Conservation (phyloP, 805 yeast genomes). For the Candida stauntonica region DNA sequence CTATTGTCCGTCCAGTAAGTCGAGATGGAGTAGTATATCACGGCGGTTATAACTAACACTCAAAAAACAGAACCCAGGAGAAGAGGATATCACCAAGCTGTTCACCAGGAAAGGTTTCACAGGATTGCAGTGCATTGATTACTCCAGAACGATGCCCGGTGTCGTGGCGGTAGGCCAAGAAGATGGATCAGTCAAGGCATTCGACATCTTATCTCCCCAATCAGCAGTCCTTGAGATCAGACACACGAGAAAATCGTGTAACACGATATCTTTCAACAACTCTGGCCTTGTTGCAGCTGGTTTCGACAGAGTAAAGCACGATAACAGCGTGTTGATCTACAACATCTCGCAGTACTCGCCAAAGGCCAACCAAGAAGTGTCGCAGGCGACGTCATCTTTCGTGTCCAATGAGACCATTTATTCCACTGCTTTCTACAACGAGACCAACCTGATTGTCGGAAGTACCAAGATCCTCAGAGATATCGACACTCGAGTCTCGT, state of each 20-base stretch:
- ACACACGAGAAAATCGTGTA: constrained; percentile 69
- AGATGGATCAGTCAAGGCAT: constrained; percentile 60
- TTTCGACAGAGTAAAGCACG: constrained; percentile 56
- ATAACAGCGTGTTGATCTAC: constrained; percentile 75
- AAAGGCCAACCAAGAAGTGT: constrained; percentile 43
- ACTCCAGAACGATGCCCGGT: constrained; percentile 52
- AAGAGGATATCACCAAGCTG: constrained; percentile 49
- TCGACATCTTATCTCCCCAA: constrained; percentile 47
- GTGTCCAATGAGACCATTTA: constrained; percentile 72
- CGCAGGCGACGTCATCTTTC: constrained; percentile 52
- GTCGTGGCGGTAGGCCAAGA: constrained; percentile 70
- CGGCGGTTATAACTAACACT: neutral
- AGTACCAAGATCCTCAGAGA: constrained; percentile 75
- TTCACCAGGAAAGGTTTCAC: constrained; percentile 59
- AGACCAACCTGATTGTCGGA: constrained; percentile 62
- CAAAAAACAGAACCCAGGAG: constrained; percentile 23
- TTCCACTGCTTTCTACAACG: constrained; percentile 63
- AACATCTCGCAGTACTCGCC: constrained; percentile 57
- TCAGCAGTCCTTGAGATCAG: constrained; percentile 19
- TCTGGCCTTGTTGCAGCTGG: constrained; percentile 71
- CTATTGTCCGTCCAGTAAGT: constrained; percentile 34
- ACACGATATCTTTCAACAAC: constrained; percentile 64
- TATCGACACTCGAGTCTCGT: constrained; percentile 63
- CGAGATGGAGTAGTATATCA: neutral
- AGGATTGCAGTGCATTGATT: constrained; percentile 61